Evolutionary conservation across 140 eudicot genomes (phyloP).

Genomic region (Erigeron philadelphicus): DNA sequence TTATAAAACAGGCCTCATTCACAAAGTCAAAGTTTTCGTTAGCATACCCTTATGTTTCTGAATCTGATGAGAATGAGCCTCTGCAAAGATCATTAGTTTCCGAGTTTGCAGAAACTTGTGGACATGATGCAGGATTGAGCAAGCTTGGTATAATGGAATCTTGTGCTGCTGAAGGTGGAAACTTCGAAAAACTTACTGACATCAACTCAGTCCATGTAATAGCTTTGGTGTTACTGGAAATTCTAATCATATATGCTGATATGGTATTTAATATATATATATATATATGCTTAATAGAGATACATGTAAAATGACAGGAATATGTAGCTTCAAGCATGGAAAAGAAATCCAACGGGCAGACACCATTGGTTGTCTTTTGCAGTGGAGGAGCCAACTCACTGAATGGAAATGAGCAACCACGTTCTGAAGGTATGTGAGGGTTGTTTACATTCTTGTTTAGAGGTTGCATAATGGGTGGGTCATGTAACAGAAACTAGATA

Average conservation of each 20-base stretch:
- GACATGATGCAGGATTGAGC: slow-evolving; percentile 38
- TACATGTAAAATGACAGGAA: slow-evolving; percentile 41
- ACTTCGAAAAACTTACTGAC: slow-evolving; percentile 53
- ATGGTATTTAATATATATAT: background rate
- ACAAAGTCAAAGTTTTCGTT: slow-evolving; percentile 64
- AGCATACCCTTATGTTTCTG: slow-evolving; percentile 74
- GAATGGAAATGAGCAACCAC: slow-evolving; percentile 31
- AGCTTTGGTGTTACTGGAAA: slow-evolving; percentile 1
- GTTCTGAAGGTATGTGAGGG: slow-evolving; percentile 54
- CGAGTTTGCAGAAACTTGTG: slow-evolving; percentile 66
- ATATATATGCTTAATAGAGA: slow-evolving; percentile 1
- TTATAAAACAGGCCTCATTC: slow-evolving; percentile 57
- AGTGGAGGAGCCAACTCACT: slow-evolving; percentile 35
- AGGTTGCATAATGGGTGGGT: background rate
- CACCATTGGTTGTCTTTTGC: slow-evolving; percentile 64
- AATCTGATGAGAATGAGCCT: slow-evolving; percentile 54
- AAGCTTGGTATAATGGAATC: slow-evolving; percentile 54
- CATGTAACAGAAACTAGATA: background rate
- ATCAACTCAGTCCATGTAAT: slow-evolving; percentile 57
- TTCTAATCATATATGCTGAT: slow-evolving; percentile 8
- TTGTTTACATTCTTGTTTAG: background rate
- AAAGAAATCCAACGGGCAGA: slow-evolving; percentile 40
- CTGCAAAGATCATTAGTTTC: slow-evolving; percentile 65
- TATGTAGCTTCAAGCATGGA: slow-evolving; percentile 54
- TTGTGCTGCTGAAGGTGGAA: slow-evolving; percentile 58